Base-by-base conservation (phyloP, 2,329 filamentous ascomycete genomes). In the Stromatinia cepivora region DNA sequence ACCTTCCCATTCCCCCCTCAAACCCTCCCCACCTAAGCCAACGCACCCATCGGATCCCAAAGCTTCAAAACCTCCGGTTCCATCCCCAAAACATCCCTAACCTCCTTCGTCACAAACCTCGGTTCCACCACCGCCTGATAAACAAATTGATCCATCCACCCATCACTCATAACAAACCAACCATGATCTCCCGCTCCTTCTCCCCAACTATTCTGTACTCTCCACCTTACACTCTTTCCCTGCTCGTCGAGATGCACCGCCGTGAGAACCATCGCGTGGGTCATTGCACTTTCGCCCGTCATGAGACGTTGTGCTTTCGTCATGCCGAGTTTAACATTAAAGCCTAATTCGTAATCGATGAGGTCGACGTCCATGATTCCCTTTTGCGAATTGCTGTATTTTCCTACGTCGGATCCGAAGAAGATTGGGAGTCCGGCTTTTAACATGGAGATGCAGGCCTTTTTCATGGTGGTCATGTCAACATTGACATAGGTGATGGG, bases 261-360 rank as follows among this genome's bases (percentile, higher is more conserved):
- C 3, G 92, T 97, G 71, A 97, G 80, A 0, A 96, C 92, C 93
- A 97, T 97, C 6, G 93, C 93, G 76, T 97, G 93, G 0, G 93
- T 97, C 93, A 97, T 96, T 64, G 87, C 85, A 67, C 87, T 90
- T 81, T 96, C 93, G 15, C 91, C 88, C 0, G 89, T 90, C 75
- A 86, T 83, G 58, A 97, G 81, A 4, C 93, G 83, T 75, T 92
- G 86, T 0, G 90, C 90, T 80, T 97, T 97, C 76, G 82, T 87
- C 86, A 96, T 85, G 25, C 87, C 88, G 11, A 94, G 84, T 68
- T 84, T 84, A 71, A 93, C 85, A 75, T 93, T 92, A 80, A 97
- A 93, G n/a, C 92, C 93, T 1, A 96, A 86, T 75, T 91, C 86
- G 79, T 94, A 95, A 79, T 95, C 90, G 76, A 90, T 87, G 6